These are phyloP conservation scores for Agrostemma githago DNA, from an alignment of 148 eudicot genomes.

Conservation along the genomic window DNA sequence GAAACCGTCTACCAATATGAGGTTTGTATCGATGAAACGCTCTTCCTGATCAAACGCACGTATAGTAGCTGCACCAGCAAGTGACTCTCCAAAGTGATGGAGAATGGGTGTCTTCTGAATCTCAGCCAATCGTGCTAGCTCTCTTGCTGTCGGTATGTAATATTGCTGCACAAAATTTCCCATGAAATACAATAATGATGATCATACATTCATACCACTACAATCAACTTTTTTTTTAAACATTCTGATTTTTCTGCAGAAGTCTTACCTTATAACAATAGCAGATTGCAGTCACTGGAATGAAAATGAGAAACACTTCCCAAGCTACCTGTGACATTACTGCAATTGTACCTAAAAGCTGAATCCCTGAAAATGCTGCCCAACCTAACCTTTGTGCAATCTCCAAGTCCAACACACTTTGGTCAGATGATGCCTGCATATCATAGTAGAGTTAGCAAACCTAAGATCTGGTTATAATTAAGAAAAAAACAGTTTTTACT, in stretches of 20 bases:
- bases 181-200: not conserved
- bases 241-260: not conserved
- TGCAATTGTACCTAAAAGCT: slow-evolving; percentile 79
- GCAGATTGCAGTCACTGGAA: slow-evolving; percentile 92
- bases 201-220: not conserved
- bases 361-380: slow-evolving; percentile 90
- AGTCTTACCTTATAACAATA: slow-evolving; percentile 73
- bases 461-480: too few species aligned
- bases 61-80: slow-evolving; percentile 94
- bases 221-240: not conserved
- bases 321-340: slow-evolving; percentile 99
- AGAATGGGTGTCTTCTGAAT: slow-evolving; percentile 89
- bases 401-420: slow-evolving; percentile 91
- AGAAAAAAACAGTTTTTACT: too few species aligned
- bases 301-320: slow-evolving; percentile 90
- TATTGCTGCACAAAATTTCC: slow-evolving; percentile 53
- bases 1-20: slow-evolving; percentile 63
- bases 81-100: slow-evolving; percentile 96
- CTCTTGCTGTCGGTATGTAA: slow-evolving; percentile 98
- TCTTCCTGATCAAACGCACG: slow-evolving; percentile 81
- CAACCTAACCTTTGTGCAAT: slow-evolving; percentile 80
- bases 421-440: slow-evolving; percentile 88
- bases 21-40: slow-evolving; percentile 63
- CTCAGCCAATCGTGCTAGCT: slow-evolving; percentile 81
- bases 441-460: slow-evolving; percentile 1